These are phyloP conservation scores for Polyplosphaeria fusca DNA, from an alignment of 495 filamentous ascomycete genomes.

Conservation along the genomic window DNA sequence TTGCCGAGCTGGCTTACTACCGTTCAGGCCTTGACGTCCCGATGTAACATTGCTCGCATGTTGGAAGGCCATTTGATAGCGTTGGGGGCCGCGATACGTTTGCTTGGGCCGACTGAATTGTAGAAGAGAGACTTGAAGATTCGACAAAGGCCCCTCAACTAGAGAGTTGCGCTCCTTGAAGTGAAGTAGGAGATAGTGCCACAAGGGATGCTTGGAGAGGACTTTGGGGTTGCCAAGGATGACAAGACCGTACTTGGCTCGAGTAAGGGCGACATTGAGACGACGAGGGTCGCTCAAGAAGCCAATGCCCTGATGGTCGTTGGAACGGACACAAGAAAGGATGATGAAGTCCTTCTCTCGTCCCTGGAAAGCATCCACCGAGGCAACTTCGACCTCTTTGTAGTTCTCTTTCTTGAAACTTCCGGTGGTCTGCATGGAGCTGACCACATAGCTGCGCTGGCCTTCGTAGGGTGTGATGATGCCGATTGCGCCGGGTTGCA, in stretches of 20 bases:
- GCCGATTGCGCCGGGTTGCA: slow-evolving; percentile 86
- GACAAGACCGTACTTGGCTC: slow-evolving; percentile 92
- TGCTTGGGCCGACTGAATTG: slow-evolving; percentile 95
- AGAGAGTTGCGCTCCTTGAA: slow-evolving; percentile 97
- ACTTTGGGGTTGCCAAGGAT: slow-evolving; percentile 99
- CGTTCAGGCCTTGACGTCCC: slow-evolving; percentile 53
- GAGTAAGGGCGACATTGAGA: slow-evolving; percentile 97
- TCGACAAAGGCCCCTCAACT: slow-evolving; percentile 94
- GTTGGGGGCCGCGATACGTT: slow-evolving; percentile 84
- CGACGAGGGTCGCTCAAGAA: slow-evolving; percentile 98
- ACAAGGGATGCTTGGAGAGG: slow-evolving; percentile 93
- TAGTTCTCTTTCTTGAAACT: slow-evolving; percentile 98
- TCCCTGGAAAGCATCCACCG: slow-evolving; percentile 97
- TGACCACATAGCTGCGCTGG: slow-evolving; percentile 96
- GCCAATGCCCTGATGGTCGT: slow-evolving; percentile 98
- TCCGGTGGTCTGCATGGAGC: slow-evolving; percentile 95
- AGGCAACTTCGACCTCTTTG: slow-evolving; percentile 98
- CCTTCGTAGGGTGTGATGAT: slow-evolving; percentile 99
- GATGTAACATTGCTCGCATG: slow-evolving; percentile 57
- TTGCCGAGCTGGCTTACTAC: slow-evolving; percentile 45
- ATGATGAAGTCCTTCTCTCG: slow-evolving; percentile 99
- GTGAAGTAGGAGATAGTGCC: slow-evolving; percentile 93
- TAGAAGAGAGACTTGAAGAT: slow-evolving; percentile 88
- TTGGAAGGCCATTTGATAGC: slow-evolving; percentile 81
- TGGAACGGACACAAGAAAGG: slow-evolving; percentile 95